Evolutionary conservation across 805 yeast genomes (phyloP).

Genomic region (Lachancea lanzarotensis): DNA sequence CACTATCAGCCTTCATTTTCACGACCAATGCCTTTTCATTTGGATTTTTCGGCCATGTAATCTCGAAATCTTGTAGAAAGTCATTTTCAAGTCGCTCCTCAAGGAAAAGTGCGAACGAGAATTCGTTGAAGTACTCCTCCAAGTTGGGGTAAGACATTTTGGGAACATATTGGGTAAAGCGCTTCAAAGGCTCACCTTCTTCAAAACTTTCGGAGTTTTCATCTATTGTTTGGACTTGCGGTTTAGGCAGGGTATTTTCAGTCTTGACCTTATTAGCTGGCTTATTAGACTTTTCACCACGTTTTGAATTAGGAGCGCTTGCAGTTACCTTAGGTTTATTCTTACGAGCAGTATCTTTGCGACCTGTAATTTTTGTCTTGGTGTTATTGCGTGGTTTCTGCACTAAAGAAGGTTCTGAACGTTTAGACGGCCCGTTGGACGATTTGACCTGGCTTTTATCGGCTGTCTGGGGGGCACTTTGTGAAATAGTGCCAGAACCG

Average conservation of each 20-base stretch:
- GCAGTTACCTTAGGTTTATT: neutral
- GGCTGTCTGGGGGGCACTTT: neutral
- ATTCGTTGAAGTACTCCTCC: conserved; percentile 48
- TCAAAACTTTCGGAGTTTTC: conserved; percentile 13
- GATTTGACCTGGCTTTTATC: neutral
- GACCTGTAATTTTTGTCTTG: neutral
- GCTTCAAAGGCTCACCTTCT: conserved; percentile 31
- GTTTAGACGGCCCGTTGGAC: neutral
- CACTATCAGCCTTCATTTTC: conserved; percentile 19
- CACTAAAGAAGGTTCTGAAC: neutral
- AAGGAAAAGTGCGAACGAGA: conserved; percentile 54
- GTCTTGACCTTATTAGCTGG: neutral
- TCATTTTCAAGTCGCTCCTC: conserved; percentile 51
- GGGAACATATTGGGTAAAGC: conserved; percentile 36
- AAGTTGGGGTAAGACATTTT: conserved; percentile 43
- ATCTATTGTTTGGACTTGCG: neutral
- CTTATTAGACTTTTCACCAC: neutral
- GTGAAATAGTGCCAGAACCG: neutral
- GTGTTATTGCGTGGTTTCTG: neutral
- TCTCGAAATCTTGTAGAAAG: conserved; percentile 41
- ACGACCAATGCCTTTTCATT: conserved; percentile 33
- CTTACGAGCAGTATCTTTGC: neutral
- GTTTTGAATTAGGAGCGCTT: neutral
- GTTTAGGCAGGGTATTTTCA: too few species aligned
- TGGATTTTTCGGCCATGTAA: conserved; percentile 48